Percentiles rank a stretch among this genome's conserved stretches.
Conservation (phyloP, 306 rosid genomes). For the Quercus bicolor region DNA sequence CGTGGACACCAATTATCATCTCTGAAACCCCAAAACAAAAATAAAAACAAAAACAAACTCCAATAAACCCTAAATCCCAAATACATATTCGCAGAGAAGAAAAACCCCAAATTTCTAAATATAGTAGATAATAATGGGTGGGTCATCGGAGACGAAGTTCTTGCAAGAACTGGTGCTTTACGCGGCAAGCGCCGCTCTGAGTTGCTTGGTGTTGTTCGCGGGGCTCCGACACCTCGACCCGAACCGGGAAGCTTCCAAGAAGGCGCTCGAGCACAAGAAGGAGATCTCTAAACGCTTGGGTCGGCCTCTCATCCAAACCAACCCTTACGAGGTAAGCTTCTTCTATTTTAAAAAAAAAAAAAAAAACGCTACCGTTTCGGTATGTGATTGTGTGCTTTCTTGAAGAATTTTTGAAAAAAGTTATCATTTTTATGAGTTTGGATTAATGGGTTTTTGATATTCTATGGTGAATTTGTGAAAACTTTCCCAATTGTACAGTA, state of each 20-base stretch:
- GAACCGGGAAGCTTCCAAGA: conserved; percentile 84
- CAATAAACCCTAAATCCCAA: no score
- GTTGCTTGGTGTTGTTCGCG: conserved; percentile 66
- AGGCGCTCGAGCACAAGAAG: conserved; percentile 82
- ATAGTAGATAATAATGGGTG: conserved; percentile 30
- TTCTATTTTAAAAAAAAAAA: no score
- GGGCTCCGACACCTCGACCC: conserved; percentile 91
- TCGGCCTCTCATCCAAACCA: conserved; percentile 92
- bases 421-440: neutral
- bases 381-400: no score
- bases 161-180: conserved; percentile 67
- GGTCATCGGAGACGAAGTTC: conserved; percentile 65
- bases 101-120: no score
- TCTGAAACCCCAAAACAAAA: no score
- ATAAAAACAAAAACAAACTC: no score
- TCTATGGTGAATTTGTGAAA: neutral
- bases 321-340: conserved; percentile 66
- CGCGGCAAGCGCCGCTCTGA: conserved; percentile 94
- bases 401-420: no score
- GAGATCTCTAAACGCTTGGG: conserved; percentile 91
- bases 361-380: neutral
- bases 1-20: no score
- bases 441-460: neutral
- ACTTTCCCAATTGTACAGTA: neutral
- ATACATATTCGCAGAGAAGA: no score